These are phyloP conservation scores for Gastrolobium bilobum DNA, from an alignment of 306 rosid genomes.

Conservation along the genomic window DNA sequence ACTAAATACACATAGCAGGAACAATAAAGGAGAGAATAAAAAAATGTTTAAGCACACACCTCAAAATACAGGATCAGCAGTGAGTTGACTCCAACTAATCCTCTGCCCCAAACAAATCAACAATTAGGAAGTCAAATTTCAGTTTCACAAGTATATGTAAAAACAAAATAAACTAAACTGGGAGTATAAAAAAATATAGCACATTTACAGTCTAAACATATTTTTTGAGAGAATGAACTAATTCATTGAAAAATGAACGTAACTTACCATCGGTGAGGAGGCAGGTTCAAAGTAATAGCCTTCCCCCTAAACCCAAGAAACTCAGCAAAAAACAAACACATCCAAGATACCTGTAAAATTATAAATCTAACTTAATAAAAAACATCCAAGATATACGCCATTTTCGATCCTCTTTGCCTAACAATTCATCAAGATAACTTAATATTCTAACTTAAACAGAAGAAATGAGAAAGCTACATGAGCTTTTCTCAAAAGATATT, in stretches of 20 bases:
- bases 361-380: too few species aligned
- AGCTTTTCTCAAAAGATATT: too few species aligned
- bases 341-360: too few species aligned
- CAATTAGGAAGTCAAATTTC: slow-evolving; percentile 36
- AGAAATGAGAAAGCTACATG: too few species aligned
- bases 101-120: slow-evolving; percentile 38
- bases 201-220: neutral
- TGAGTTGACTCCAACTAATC: slow-evolving; percentile 42
- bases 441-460: too few species aligned
- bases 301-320: too few species aligned
- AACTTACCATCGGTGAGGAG: too few species aligned
- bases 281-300: too few species aligned
- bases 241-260: neutral
- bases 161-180: slow-evolving; percentile 3
- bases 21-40: neutral
- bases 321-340: too few species aligned
- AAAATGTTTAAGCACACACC: slow-evolving; percentile 12
- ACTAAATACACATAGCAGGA: neutral
- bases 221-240: neutral
- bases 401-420: too few species aligned
- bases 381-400: too few species aligned
- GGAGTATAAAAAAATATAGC: neutral
- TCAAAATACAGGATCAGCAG: slow-evolving; percentile 22
- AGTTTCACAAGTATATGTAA: neutral
- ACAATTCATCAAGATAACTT: too few species aligned